Evolutionary conservation across 441 rosid species (phyloP).

Genomic region (Croton laevigatus): DNA sequence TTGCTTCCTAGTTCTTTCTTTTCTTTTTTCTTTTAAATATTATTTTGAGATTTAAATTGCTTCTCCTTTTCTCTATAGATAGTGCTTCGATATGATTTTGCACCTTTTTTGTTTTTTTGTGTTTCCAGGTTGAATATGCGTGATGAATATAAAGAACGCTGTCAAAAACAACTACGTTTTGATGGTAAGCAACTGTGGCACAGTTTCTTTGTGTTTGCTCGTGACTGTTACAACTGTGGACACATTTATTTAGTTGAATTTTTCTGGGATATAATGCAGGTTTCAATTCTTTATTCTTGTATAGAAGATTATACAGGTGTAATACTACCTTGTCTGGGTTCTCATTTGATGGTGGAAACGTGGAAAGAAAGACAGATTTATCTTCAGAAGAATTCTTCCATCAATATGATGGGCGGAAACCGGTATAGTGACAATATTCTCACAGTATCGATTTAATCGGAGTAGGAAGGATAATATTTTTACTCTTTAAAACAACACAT

Average conservation of each 20-base stretch:
- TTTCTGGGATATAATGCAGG: conserved; percentile 46
- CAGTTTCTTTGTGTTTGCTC: conserved; percentile 10
- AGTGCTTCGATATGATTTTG: neutral
- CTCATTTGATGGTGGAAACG: conserved; percentile 65
- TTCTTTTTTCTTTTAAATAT: neutral
- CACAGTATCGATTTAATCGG: neutral
- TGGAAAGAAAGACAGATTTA: conserved; percentile 56
- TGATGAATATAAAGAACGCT: conserved; percentile 34
- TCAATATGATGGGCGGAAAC: conserved; percentile 63
- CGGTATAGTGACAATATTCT: conserved; percentile 44
- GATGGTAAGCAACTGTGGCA: conserved; percentile 47
- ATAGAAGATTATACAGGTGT: conserved; percentile 84
- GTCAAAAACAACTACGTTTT: conserved; percentile 47
- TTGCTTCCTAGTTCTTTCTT: neutral
- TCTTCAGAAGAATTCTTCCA: conserved; percentile 57
- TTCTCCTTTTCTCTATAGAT: neutral
- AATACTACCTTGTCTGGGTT: conserved; percentile 60
- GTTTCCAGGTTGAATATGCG: conserved; percentile 62
- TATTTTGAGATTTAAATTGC: too few species aligned
- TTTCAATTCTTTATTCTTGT: conserved; percentile 73
- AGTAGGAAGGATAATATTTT: neutral
- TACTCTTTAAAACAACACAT: neutral
- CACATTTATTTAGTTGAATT: neutral
- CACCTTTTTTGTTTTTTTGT: conserved; percentile 8
- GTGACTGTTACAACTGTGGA: neutral